Evolutionary conservation across 1,284 basidiomycete genomes (phyloP), one percentile per base, ranked within the genome.

Genomic region (Wallemia hederae): DNA sequence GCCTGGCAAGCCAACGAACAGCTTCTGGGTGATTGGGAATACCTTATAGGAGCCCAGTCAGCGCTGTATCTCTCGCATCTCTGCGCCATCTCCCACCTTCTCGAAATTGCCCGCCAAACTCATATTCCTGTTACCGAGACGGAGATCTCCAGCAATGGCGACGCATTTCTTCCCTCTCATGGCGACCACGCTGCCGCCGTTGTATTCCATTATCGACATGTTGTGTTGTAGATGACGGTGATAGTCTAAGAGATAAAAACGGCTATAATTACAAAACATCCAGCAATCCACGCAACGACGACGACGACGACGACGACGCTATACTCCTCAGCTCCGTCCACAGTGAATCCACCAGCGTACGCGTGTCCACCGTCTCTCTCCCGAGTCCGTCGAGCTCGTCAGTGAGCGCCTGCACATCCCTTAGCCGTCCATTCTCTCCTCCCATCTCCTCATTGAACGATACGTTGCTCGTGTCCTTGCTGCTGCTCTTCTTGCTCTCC

Each of bases 131-230:
- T 85, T 85, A 63, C 94, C 94, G 63, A 98, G 75, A 64, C 94
- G 80, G 66, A 96, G 72, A 74, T 99, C 94, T 60, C 83, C 89
- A 29, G 94, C 94, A 73, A 99, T 98, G 62, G 92, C 94, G 62
- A 99, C 94, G 71, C 94, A 99, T 69, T 91, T 86, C 75, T 97
- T 97, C 65, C 94, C 94, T 63, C 84, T 83, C 90, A 98, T 98
- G 74, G 94, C 94, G 72, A 99, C 80, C 67, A 94, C 88, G 73
- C 89, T 94, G 73, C 94, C 94, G 74, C 88, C 88, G 76, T 91
- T 91, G 66, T 81, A 78, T 74, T 86, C 78, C 83, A 86, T 82
- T 66, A 82, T 80, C 69, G 83, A 86, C 84, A 49, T 49, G 11
- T 11, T 22, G 5, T 22, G 11, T 49, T 17, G 39, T 49, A 17